Conservation (phyloP, 2,329 filamentous ascomycete species). For the Xylaria sp. region DNA sequence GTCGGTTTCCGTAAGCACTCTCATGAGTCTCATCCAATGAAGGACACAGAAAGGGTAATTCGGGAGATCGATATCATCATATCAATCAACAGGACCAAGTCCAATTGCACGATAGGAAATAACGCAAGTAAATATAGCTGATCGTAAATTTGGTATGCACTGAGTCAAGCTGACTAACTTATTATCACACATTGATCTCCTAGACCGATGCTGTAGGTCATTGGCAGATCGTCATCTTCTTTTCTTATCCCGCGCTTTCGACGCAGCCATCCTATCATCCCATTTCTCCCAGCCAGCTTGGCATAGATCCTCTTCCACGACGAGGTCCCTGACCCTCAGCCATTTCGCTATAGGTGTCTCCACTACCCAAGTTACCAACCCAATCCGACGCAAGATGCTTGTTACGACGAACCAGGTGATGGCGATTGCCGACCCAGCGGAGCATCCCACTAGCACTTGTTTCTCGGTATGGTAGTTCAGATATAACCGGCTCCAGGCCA, state of each 20-base stretch:
- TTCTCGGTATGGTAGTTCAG: conserved; percentile 89
- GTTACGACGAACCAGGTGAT: conserved; percentile 82
- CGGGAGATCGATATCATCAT: neutral
- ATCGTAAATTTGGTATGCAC: neutral
- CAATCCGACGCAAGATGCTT: conserved; percentile 70
- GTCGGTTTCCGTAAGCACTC: too few species aligned
- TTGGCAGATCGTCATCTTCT: conserved; percentile 29
- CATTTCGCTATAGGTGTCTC: conserved; percentile 71
- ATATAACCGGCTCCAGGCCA: conserved; percentile 87
- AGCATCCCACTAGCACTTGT: conserved; percentile 85
- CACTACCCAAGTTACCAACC: conserved; percentile 77
- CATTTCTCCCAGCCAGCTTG: conserved; percentile 96
- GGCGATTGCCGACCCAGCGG: conserved; percentile 76
- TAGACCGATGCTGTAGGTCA: neutral
- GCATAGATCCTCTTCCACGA: conserved; percentile 86
- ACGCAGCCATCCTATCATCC: conserved; percentile 64
- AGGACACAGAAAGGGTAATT: neutral
- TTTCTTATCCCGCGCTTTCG: conserved; percentile 51
- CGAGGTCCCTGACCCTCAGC: conserved; percentile 82
- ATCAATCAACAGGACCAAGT: neutral
- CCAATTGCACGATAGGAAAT: neutral
- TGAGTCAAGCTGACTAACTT: neutral
- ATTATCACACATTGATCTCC: neutral
- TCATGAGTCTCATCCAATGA: neutral
- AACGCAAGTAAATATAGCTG: neutral